Evolutionary conservation across 305 asterid species (phyloP).

Genomic region (Petunia hybrid): DNA sequence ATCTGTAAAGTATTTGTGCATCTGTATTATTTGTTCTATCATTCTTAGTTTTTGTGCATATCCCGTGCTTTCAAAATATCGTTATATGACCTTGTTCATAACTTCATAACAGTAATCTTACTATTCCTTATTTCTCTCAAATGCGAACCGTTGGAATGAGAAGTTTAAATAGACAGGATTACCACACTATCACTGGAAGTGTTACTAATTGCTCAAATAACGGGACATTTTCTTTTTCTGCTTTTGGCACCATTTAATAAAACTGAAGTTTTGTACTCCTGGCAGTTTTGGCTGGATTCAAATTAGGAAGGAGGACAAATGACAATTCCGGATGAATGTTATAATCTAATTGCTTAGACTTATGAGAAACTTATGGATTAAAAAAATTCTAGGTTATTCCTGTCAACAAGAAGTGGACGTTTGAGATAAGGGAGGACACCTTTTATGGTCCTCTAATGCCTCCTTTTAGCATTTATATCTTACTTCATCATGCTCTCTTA

Average conservation of each 20-base stretch:
- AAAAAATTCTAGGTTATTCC: background rate
- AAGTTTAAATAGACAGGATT: background rate
- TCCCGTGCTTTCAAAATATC: background rate
- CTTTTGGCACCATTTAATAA: slow-evolving; percentile 25
- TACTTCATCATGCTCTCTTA: slow-evolving; percentile 4
- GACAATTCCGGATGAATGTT: slow-evolving; percentile 23
- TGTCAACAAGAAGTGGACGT: slow-evolving; percentile 8
- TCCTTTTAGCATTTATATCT: slow-evolving; percentile 12
- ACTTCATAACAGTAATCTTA: slow-evolving; percentile 17
- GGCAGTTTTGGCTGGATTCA: slow-evolving; percentile 18
- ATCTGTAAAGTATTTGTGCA: slow-evolving; percentile 7
- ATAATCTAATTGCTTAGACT: slow-evolving; percentile 13
- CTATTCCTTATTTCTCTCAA: background rate
- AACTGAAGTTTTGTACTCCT: slow-evolving; percentile 23
- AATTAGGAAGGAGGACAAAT: slow-evolving; percentile 12
- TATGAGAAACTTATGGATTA: background rate
- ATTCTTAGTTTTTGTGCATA: background rate
- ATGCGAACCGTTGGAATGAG: background rate
- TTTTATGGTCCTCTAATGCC: background rate
- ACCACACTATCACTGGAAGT: background rate
- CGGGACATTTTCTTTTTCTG: background rate
- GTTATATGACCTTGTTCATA: background rate
- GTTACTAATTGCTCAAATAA: background rate
- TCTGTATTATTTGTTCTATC: background rate
- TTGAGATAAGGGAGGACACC: background rate